Conservation (phyloP, 345 rosid species). For the Geranium brycei region DNA sequence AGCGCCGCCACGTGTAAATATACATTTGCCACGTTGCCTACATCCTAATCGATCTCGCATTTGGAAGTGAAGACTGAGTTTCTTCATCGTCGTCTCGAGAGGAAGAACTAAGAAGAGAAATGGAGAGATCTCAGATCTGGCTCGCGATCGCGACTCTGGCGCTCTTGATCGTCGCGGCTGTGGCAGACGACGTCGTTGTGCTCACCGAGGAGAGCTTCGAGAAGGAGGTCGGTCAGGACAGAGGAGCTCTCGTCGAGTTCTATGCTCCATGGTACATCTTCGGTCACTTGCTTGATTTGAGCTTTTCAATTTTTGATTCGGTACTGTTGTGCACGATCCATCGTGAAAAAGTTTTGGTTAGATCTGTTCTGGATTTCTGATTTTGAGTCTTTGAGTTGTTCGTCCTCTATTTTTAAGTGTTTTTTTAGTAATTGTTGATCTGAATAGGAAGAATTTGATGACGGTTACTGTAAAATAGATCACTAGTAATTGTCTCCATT, state of each 20-base stretch:
- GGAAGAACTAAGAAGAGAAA: slow-evolving; percentile 10
- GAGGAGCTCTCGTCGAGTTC: slow-evolving; percentile 93
- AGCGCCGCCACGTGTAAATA: not conserved
- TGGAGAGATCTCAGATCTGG: slow-evolving; percentile 72
- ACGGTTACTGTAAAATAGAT: not conserved
- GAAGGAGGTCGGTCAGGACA: slow-evolving; percentile 83
- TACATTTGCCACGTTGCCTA: too few relatives aligned
- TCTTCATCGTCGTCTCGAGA: not conserved
- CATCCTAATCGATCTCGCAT: not conserved
- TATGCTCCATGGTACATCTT: slow-evolving; percentile 90
- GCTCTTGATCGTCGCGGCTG: slow-evolving; percentile 36
- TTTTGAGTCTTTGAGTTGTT: not conserved
- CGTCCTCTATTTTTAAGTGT: not conserved
- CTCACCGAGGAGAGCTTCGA: slow-evolving; percentile 86
- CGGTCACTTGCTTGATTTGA: not conserved
- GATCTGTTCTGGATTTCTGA: not conserved
- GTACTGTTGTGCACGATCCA: not conserved
- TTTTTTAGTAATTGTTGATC: not conserved
- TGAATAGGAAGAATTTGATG: not conserved
- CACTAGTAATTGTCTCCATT: not conserved
- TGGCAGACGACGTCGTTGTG: slow-evolving; percentile 76
- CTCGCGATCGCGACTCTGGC: slow-evolving; percentile 29
- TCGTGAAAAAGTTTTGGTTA: not conserved
- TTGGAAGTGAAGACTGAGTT: not conserved
- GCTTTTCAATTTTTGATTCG: not conserved